These are phyloP conservation scores for Oleoguttula mirabilis DNA, from an alignment of 495 filamentous ascomycete species.

Conservation along the genomic window DNA sequence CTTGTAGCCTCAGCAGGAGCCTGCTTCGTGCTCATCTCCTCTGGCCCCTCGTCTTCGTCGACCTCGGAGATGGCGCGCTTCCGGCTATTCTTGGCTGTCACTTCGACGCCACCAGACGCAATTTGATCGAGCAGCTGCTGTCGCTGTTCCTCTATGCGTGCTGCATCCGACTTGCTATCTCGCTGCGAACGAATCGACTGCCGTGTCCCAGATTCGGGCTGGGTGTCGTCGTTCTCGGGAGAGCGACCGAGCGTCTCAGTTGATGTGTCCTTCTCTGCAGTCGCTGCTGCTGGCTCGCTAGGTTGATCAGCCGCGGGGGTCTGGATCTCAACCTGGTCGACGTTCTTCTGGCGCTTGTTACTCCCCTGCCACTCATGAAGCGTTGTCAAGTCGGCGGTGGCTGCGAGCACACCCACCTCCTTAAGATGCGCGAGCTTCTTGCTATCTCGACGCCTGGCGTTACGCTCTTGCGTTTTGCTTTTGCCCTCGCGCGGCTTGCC, in stretches of 20 bases:
- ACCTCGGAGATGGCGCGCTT: conserved; percentile 7
- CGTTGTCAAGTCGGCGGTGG: conserved; percentile 37
- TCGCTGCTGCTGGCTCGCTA: not conserved
- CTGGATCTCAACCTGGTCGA: too few relatives aligned
- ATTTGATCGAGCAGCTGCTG: conserved; percentile 34
- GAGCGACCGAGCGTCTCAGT: too few relatives aligned
- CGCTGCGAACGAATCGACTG: too few relatives aligned
- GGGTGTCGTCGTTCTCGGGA: too few relatives aligned
- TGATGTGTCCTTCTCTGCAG: not conserved
- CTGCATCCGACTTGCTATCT: too few relatives aligned
- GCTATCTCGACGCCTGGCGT: conserved; percentile 39
- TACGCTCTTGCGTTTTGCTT: conserved; percentile 41
- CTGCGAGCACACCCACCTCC: conserved; percentile 36
- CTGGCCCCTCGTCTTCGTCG: conserved; percentile 22
- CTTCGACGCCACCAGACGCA: conserved; percentile 37
- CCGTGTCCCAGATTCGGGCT: too few relatives aligned
- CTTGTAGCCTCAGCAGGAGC: not conserved
- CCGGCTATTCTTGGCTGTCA: conserved; percentile 13
- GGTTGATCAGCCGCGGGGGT: too few relatives aligned
- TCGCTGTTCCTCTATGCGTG: conserved; percentile 21
- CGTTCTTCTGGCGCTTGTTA: too few relatives aligned
- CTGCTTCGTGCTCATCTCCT: conserved; percentile 14
- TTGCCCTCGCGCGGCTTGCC: conserved; percentile 33
- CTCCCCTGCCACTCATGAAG: conserved; percentile 29
- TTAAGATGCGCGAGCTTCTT: conserved; percentile 40